These are phyloP conservation scores for Ciborinia camelliae DNA, from an alignment of 2,329 filamentous ascomycete species.

Conservation along the genomic window DNA sequence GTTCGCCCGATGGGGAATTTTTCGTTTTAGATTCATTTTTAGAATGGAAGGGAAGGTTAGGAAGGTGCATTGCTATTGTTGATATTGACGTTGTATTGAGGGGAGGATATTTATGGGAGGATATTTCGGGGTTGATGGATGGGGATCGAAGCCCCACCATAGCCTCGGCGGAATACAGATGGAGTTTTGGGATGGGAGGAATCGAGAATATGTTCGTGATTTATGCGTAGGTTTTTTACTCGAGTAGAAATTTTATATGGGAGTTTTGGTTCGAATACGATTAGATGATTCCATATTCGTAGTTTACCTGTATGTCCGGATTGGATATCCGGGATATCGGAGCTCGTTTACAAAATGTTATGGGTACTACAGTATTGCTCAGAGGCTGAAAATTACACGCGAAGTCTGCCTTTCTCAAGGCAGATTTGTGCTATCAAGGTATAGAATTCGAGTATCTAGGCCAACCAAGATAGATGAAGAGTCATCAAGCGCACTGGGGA, in stretches of 20 bases:
- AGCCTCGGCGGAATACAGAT: slow-evolving; percentile 11
- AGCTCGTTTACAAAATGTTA: neutral
- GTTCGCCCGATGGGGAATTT: neutral
- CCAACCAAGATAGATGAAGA: neutral
- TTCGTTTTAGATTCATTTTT: slow-evolving; percentile 4
- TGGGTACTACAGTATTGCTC: neutral
- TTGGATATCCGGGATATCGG: neutral
- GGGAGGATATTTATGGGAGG: neutral
- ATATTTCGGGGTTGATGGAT: neutral
- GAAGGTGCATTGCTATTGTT: neutral
- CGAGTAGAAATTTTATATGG: neutral
- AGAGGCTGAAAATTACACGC: neutral
- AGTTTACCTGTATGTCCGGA: neutral
- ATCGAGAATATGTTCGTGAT: too few relatives aligned
- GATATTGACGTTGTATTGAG: slow-evolving; percentile 1
- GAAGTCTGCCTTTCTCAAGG: slow-evolving; percentile 6
- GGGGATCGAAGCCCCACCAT: slow-evolving; percentile 7
- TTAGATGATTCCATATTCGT: neutral
- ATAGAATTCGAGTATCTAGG: neutral
- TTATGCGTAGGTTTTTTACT: neutral
- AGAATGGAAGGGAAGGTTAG: slow-evolving; percentile 6
- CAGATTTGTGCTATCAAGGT: neutral
- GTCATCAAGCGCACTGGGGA: neutral
- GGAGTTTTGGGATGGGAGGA: neutral
- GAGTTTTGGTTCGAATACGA: neutral